Conservation (phyloP, 2,329 filamentous ascomycete species). For the Microdochium bolleyi region DNA sequence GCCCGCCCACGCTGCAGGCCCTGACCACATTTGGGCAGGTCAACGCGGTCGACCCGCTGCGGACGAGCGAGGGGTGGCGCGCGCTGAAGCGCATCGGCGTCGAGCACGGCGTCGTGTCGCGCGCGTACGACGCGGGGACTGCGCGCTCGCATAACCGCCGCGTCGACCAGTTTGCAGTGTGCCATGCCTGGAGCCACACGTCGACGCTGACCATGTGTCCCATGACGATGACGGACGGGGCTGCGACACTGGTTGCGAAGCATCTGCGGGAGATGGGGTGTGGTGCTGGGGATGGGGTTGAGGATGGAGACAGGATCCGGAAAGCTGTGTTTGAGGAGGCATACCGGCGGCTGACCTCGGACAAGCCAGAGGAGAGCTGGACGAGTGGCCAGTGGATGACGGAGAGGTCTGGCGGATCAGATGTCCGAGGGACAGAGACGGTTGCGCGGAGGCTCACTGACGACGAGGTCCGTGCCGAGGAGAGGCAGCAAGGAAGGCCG, state of each 20-base stretch:
- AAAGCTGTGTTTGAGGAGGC: slow-evolving; percentile 26
- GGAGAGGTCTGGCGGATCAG: slow-evolving; percentile 47
- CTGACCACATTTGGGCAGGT: slow-evolving; percentile 7
- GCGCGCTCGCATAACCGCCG: slow-evolving; percentile 5
- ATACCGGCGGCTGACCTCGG: slow-evolving; percentile 33
- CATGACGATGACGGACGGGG: slow-evolving; percentile 44
- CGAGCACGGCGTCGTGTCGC: slow-evolving; percentile 6
- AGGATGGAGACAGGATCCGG: slow-evolving; percentile 2
- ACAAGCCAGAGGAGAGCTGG: slow-evolving; percentile 37
- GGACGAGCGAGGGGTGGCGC: slow-evolving; percentile 8
- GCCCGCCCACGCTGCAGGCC: slow-evolving; percentile 5
- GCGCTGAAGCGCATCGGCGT: slow-evolving; percentile 8
- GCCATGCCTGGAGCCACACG: slow-evolving; percentile 5
- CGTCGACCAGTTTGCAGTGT: slow-evolving; percentile 6
- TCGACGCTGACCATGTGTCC: slow-evolving; percentile 38
- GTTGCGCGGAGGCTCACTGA: slow-evolving; percentile 22
- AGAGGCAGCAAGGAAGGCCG: slow-evolving; percentile 6
- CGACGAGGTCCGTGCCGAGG: slow-evolving; percentile 10
- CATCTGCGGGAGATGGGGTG: slow-evolving; percentile 14
- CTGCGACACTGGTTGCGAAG: slow-evolving; percentile 22
- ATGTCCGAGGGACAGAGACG: slow-evolving; percentile 50
- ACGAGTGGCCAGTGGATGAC: slow-evolving; percentile 60
- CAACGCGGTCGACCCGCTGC: slow-evolving; percentile 8
- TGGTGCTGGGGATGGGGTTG: slow-evolving; percentile 6
- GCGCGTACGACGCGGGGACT: slow-evolving; percentile 4